A percentile compares a stretch with the other conserved stretches of the same genome.
phyloP scores from a whole-genome alignment of 805 yeast genomes.

The Yamadazyma paraphyllophila region DNA sequence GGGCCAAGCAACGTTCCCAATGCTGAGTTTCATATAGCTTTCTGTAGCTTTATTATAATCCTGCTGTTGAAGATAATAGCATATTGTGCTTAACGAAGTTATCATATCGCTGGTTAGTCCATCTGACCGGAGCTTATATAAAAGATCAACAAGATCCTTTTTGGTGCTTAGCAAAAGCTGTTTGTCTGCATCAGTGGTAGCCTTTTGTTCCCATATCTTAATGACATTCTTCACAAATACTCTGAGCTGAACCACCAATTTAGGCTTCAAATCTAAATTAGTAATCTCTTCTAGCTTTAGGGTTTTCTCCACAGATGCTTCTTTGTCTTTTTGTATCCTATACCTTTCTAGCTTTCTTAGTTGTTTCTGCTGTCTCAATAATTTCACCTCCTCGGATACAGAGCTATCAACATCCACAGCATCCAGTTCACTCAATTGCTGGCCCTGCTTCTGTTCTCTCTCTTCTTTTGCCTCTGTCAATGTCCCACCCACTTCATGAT shows the following conservation, averaged over 20 bases:
- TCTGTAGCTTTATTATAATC: constrained; percentile 58
- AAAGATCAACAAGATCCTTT: constrained; percentile 50
- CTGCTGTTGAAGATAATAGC: constrained; percentile 56
- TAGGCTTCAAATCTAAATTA: constrained; percentile 15
- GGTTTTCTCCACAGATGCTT: constrained; percentile 15
- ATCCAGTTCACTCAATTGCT: no score
- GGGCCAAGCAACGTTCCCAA: constrained; percentile 92
- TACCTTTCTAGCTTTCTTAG: constrained; percentile 16
- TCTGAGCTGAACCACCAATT: constrained; percentile 42
- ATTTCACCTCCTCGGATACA: background rate
- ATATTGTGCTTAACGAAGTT: constrained; percentile 56
- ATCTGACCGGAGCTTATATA: constrained; percentile 34
- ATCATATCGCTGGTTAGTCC: constrained; percentile 45
- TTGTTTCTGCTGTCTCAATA: background rate
- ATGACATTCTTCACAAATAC: constrained; percentile 47
- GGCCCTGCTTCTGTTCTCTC: no score
- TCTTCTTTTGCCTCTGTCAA: no score
- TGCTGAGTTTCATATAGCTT: constrained; percentile 69
- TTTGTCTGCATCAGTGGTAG: background rate
- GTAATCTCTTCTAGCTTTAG: constrained; percentile 32
- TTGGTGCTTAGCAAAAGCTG: constrained; percentile 33
- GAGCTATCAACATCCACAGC: no score
- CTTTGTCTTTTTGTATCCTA: constrained; percentile 26
- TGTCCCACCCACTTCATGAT: no score
- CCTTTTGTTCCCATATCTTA: constrained; percentile 41